Evolutionary conservation across 108 stramenopile genomes (phyloP).

Genomic region (Cyclotella choctawhatcheeana): DNA sequence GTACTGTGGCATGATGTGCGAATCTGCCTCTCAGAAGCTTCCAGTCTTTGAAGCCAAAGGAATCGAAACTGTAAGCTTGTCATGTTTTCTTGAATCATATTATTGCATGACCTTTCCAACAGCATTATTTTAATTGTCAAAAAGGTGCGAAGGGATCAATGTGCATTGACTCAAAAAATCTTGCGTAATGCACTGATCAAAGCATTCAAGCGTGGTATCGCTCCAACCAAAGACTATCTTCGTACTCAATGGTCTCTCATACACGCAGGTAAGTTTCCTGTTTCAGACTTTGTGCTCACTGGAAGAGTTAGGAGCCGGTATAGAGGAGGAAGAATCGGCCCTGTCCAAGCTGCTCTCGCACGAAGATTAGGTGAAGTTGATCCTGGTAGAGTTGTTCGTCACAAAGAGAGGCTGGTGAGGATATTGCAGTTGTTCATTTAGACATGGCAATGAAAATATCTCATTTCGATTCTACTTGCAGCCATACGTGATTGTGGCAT

Average conservation of each 20-base stretch:
- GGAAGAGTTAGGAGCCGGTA: constrained; percentile 84
- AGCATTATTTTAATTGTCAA: too few relatives aligned
- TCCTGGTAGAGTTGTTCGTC: constrained; percentile 76
- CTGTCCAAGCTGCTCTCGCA: constrained; percentile 85
- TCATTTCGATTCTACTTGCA: background rate
- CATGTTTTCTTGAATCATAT: background rate
- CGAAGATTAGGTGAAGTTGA: constrained; percentile 79
- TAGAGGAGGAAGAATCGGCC: constrained; percentile 78
- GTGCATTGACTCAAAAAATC: constrained; percentile 82
- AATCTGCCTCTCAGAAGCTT: constrained; percentile 69
- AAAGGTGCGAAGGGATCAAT: constrained; percentile 82
- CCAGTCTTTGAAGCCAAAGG: constrained; percentile 90
- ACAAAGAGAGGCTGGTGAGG: constrained; percentile 71
- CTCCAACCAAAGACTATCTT: constrained; percentile 68
- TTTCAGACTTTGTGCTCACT: constrained; percentile 87
- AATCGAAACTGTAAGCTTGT: constrained; percentile 78
- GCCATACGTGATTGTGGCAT: constrained; percentile 88
- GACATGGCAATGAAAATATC: too few relatives aligned
- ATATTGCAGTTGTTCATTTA: background rate
- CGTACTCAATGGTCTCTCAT: constrained; percentile 81
- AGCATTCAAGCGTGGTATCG: constrained; percentile 67
- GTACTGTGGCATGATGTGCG: constrained; percentile 80
- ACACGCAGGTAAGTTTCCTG: constrained; percentile 76
- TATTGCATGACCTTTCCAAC: background rate
- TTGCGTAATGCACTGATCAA: constrained; percentile 76